Evolutionary conservation across 2,329 filamentous ascomycete genomes (phyloP).

Genomic region (Penicillium rolfsii): DNA sequence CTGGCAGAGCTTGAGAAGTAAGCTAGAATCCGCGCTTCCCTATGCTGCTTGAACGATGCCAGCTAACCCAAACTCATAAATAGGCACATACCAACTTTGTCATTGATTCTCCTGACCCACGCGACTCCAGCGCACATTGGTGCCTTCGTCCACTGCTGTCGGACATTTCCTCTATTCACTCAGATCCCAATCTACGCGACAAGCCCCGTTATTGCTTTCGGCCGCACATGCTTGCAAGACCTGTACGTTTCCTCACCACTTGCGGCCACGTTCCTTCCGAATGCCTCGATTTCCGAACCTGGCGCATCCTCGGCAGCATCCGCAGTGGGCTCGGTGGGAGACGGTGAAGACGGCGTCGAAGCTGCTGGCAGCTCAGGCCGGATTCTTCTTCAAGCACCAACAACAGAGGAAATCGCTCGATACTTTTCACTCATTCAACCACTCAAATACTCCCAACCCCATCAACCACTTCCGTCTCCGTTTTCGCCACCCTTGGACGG

Average conservation of each 20-base stretch:
- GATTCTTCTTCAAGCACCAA: slow-evolving; percentile 70
- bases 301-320: slow-evolving; percentile 52
- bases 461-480: slow-evolving; percentile 82
- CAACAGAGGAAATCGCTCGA: slow-evolving; percentile 81
- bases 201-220: slow-evolving; percentile 87
- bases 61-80: slow-evolving; percentile 16
- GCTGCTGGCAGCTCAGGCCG: slow-evolving; percentile 34
- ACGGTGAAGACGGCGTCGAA: slow-evolving; percentile 38
- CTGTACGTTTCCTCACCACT: slow-evolving; percentile 86
- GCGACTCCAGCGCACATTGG: slow-evolving; percentile 89
- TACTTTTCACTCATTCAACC: slow-evolving; percentile 92
- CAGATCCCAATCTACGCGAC: slow-evolving; percentile 95
- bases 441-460: slow-evolving; percentile 94
- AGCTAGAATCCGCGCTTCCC: slow-evolving; percentile 30
- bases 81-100: slow-evolving; percentile 88
- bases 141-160: slow-evolving; percentile 95
- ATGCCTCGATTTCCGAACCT: slow-evolving; percentile 64
- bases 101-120: slow-evolving; percentile 91
- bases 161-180: slow-evolving; percentile 88
- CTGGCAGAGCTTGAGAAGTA: slow-evolving; percentile 90
- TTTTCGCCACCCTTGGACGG: slow-evolving; percentile 89
- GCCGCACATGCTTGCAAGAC: slow-evolving; percentile 86
- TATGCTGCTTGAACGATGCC: slow-evolving; percentile 6
- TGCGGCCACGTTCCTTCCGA: slow-evolving; percentile 81
- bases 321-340: slow-evolving; percentile 35